A percentile compares a stretch with the other conserved stretches of the same genome.
These are phyloP conservation scores for Trapa bicornis DNA, from an alignment of 345 rosid species.

Conservation along the genomic window DNA sequence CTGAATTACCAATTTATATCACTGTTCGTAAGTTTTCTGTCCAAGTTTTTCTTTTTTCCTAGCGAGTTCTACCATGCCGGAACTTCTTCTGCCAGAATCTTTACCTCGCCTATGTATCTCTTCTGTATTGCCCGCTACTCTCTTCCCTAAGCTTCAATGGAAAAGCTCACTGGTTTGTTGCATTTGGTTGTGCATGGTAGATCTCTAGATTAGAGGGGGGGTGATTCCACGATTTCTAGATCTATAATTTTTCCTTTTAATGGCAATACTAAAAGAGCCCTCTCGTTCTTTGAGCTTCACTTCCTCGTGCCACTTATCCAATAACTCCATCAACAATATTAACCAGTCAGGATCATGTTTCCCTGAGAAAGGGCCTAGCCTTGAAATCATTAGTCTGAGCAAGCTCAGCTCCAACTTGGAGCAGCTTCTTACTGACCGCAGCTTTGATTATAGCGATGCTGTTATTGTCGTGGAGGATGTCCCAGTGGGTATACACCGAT, in stretches of 20 bases:
- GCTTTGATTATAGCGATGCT: conserved; percentile 68
- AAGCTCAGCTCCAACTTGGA: conserved; percentile 75
- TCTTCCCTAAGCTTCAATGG: too few relatives aligned
- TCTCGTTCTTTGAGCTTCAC: conserved; percentile 72
- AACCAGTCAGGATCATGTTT: conserved; percentile 15
- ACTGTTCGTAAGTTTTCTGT: not conserved
- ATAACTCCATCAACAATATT: conserved; percentile 29
- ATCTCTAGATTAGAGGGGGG: not conserved
- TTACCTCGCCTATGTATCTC: not conserved
- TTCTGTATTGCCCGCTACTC: not conserved
- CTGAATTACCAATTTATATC: not conserved
- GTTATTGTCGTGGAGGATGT: conserved; percentile 45
- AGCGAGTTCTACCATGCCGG: not conserved
- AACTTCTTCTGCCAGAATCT: not conserved
- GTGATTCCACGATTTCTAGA: not conserved
- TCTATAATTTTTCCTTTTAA: conserved; percentile 7
- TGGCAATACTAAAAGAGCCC: conserved; percentile 61
- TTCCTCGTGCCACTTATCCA: conserved; percentile 47
- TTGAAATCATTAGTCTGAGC: conserved; percentile 49
- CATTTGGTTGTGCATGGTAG: not conserved
- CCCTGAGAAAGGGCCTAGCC: conserved; percentile 28
- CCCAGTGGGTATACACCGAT: conserved; percentile 65
- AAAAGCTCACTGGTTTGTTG: not conserved
- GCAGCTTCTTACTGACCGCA: conserved; percentile 45
- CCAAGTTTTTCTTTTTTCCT: not conserved